phyloP scores from a whole-genome alignment of 2,329 filamentous ascomycete genomes.

The Alternaria atra region DNA sequence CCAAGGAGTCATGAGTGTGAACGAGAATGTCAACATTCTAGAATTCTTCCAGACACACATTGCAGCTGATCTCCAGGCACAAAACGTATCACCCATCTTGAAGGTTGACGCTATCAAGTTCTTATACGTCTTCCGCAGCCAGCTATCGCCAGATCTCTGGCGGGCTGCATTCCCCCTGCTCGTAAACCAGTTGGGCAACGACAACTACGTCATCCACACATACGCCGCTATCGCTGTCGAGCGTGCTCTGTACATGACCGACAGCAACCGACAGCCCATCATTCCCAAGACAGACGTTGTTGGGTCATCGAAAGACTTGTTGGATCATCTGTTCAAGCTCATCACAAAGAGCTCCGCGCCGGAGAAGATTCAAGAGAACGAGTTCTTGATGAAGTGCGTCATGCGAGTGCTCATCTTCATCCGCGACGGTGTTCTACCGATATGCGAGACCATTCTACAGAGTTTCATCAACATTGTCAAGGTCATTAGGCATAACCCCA shows the following conservation, averaged over 20 bases:
- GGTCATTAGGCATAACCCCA: slow-evolving; percentile 92
- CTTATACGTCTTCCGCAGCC: slow-evolving; percentile 94
- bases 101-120: slow-evolving; percentile 99
- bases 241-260: slow-evolving; percentile 83
- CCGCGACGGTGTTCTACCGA: slow-evolving; percentile 77
- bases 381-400: slow-evolving; percentile 97
- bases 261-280: slow-evolving; percentile 77
- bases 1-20: slow-evolving; percentile 90
- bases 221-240: slow-evolving; percentile 98
- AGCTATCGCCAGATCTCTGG: slow-evolving; percentile 92
- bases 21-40: slow-evolving; percentile 81
- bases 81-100: slow-evolving; percentile 79
- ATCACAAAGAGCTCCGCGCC: slow-evolving; percentile 86
- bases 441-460: slow-evolving; percentile 79
- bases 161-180: slow-evolving; percentile 86
- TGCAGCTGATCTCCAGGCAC: slow-evolving; percentile 83
- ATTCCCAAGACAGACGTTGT: slow-evolving; percentile 82
- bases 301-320: slow-evolving; percentile 82
- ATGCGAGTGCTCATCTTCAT: slow-evolving; percentile 98
- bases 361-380: slow-evolving; percentile 96
- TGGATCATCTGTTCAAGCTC: slow-evolving; percentile 89
- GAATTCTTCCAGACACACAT: slow-evolving; percentile 96
- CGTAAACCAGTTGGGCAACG: slow-evolving; percentile 87
- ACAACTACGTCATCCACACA: slow-evolving; percentile 96
- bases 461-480: slow-evolving; percentile 90